These are phyloP conservation scores for Cyclotella baltica DNA, from an alignment of 108 stramenopile genomes.

Conservation along the genomic window DNA sequence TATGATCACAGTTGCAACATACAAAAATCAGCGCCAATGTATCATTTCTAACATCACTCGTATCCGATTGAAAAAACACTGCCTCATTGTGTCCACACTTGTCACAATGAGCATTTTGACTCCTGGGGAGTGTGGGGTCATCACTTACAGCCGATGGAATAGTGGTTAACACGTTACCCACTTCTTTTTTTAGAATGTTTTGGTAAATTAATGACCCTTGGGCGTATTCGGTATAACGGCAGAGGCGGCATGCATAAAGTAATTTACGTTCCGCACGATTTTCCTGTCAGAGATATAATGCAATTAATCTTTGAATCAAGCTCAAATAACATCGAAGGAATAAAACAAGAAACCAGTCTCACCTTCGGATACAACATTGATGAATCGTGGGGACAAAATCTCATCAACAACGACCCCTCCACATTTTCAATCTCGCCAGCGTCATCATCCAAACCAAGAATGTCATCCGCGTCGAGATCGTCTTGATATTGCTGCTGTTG, in stretches of 20 bases:
- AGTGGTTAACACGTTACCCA: constrained; percentile 83
- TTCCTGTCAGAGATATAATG: constrained; percentile 56
- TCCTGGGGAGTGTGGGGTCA: constrained; percentile 90
- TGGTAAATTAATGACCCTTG: constrained; percentile 79
- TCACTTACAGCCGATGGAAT: constrained; percentile 84
- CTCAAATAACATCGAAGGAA: neutral
- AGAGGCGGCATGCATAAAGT: constrained; percentile 86
- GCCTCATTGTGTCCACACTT: constrained; percentile 92
- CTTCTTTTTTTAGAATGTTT: constrained; percentile 85
- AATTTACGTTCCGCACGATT: constrained; percentile 74
- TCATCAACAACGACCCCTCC: constrained; percentile 77
- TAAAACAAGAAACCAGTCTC: constrained; percentile 24
- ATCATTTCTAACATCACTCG: constrained; percentile 73
- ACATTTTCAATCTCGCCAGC: constrained; percentile 12
- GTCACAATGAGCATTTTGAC: constrained; percentile 80
- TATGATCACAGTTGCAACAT: constrained; percentile 91
- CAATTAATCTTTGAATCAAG: neutral
- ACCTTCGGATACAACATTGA: constrained; percentile 93
- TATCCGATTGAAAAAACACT: constrained; percentile 89
- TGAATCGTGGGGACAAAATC: constrained; percentile 92
- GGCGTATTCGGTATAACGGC: constrained; percentile 79
- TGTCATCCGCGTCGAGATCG: constrained; percentile 72
- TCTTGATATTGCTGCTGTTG: constrained; percentile 48
- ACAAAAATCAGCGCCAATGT: constrained; percentile 92
- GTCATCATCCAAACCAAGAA: constrained; percentile 59